Percentiles rank a stretch among this genome's conserved stretches.
Conservation (phyloP, 345 rosid genomes). For the Hevea brasiliensis region DNA sequence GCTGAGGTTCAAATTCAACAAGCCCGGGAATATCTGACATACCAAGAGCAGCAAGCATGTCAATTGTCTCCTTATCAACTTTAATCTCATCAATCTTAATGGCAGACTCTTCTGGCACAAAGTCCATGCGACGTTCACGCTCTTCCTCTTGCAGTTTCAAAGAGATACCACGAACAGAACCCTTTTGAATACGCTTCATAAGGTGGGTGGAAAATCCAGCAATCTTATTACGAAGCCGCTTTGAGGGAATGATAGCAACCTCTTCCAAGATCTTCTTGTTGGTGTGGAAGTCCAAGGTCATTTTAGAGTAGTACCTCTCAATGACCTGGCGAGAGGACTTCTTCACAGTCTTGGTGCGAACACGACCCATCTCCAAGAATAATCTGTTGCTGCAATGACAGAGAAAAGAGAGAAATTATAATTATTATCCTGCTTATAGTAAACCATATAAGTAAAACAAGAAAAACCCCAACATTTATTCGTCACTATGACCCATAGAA, state of each 20-base stretch:
- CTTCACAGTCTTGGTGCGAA: conserved; percentile 24
- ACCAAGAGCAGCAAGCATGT: conserved; percentile 29
- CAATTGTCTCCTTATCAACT: conserved; percentile 30
- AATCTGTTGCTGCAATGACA: no score
- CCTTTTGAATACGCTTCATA: conserved; percentile 30
- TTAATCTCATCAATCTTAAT: conserved; percentile 19
- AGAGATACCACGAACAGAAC: conserved; percentile 28
- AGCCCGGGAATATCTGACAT: conserved; percentile 22
- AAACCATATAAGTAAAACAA: no score
- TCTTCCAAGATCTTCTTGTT: conserved; percentile 26
- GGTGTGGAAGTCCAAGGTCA: conserved; percentile 30
- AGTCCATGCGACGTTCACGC: conserved; percentile 35
- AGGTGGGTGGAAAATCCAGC: conserved; percentile 32
- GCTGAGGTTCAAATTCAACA: conserved; percentile 18
- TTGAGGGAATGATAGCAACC: conserved; percentile 27
- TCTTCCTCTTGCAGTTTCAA: conserved; percentile 31
- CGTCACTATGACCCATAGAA: no score
- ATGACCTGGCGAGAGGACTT: conserved; percentile 30
- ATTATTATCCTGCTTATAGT: no score
- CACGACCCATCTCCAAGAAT: conserved; percentile 21
- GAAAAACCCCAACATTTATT: no score
- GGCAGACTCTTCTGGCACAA: conserved; percentile 23
- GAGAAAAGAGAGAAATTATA: no score
- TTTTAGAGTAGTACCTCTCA: conserved; percentile 25
- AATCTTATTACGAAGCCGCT: conserved; percentile 32